phyloP scores from a whole-genome alignment of 2,329 filamentous ascomycete genomes.

The Lasiodiplodia sp. region DNA sequence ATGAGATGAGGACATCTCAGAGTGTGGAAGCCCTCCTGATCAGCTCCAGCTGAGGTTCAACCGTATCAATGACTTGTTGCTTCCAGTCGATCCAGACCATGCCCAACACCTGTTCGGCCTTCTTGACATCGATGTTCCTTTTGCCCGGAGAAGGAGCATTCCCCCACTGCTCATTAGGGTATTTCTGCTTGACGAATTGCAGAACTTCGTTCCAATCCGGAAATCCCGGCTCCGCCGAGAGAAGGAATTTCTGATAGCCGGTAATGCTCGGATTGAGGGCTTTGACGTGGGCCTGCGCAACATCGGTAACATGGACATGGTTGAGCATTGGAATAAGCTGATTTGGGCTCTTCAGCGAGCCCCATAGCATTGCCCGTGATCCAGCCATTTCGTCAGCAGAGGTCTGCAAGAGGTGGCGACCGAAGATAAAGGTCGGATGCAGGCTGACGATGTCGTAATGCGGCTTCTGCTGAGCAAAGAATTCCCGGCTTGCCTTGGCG shows the following conservation, averaged over 20 bases:
- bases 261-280: constrained; percentile 31
- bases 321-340: constrained; percentile 32
- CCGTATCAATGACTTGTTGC: constrained; percentile 23
- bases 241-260: constrained; percentile 32
- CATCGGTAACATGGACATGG: constrained; percentile 39
- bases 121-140: constrained; percentile 29
- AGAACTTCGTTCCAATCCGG: constrained; percentile 34
- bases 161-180: constrained; percentile 32
- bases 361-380: constrained; percentile 36
- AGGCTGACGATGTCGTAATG: constrained; percentile 37
- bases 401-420: constrained; percentile 36
- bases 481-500: constrained; percentile 38
- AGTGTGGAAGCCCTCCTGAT: background rate
- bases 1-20: background rate
- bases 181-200: constrained; percentile 33
- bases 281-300: constrained; percentile 38
- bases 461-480: constrained; percentile 34
- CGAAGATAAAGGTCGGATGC: constrained; percentile 39
- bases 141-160: constrained; percentile 28
- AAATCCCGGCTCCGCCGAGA: constrained; percentile 23
- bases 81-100: constrained; percentile 30
- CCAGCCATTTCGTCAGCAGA: constrained; percentile 32
- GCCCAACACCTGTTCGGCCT: constrained; percentile 34
- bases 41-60: constrained; percentile 22
- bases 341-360: constrained; percentile 24